Evolutionary conservation across 1,139 yeast genomes (phyloP).

Genomic region (Taphrina communis): DNA sequence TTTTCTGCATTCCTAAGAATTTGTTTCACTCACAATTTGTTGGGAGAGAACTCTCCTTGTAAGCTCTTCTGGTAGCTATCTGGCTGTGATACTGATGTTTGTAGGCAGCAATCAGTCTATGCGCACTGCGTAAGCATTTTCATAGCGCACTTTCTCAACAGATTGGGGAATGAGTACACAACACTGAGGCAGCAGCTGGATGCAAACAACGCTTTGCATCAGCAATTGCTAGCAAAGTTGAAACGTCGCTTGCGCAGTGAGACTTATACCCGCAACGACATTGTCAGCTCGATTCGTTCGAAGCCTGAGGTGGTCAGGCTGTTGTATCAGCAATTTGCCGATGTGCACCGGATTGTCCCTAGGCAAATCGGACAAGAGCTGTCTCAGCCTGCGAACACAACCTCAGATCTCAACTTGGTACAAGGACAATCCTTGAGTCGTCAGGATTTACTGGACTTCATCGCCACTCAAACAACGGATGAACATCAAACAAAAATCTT

Average conservation of each 20-base stretch:
- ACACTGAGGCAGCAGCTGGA: constrained; percentile 71
- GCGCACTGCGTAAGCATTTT: constrained; percentile 94
- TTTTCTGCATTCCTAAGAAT: constrained; percentile 90
- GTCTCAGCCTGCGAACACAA: constrained; percentile 4
- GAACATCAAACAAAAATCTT: constrained; percentile 84
- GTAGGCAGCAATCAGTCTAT: constrained; percentile 84
- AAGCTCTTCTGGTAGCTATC: not conserved
- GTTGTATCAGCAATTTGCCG: constrained; percentile 90
- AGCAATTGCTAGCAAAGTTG: constrained; percentile 58
- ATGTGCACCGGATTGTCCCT: constrained; percentile 79
- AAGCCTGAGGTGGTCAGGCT: constrained; percentile 77
- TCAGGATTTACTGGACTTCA: constrained; percentile 51
- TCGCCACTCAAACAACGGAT: constrained; percentile 71
- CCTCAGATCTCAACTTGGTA: not conserved
- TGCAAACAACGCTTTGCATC: constrained; percentile 62
- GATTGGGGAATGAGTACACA: constrained; percentile 89
- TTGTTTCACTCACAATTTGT: constrained; percentile 77
- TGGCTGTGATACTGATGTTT: not conserved
- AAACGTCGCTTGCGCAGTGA: constrained; percentile 91
- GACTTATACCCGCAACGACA: constrained; percentile 86
- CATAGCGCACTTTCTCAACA: constrained; percentile 89
- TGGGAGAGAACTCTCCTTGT: constrained; percentile 75
- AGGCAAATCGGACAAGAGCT: not conserved
- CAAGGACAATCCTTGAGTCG: not conserved
- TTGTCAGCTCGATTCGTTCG: constrained; percentile 74